Percentiles rank a stretch among this genome's conserved stretches.
These are phyloP conservation scores for Jimgerdemannia lactiflua DNA, from an alignment of 192 early-diverging fungal species.

Conservation along the genomic window DNA sequence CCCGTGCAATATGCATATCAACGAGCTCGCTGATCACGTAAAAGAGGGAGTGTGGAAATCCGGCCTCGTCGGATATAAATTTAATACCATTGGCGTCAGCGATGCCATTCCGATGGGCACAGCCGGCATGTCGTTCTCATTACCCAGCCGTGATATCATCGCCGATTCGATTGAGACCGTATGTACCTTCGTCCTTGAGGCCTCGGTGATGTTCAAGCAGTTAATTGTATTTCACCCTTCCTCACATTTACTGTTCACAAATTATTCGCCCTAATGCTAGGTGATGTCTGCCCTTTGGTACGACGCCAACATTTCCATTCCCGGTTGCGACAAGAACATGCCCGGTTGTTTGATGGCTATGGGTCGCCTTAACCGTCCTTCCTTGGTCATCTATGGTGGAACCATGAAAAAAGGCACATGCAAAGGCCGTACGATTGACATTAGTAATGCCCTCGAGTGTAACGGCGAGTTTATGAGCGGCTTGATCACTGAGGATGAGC, in stretches of 20 bases:
- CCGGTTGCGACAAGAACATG: slow-evolving; percentile 94
- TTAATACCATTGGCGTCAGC: slow-evolving; percentile 97
- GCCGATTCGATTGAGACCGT: slow-evolving; percentile 99
- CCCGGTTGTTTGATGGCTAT: slow-evolving; percentile 96
- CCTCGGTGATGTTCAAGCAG: background rate
- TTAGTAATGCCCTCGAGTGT: slow-evolving; percentile 93
- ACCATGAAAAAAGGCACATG: slow-evolving; percentile 83
- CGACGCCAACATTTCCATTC: slow-evolving; percentile 96
- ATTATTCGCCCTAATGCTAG: slow-evolving; percentile 27
- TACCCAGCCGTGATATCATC: slow-evolving; percentile 96
- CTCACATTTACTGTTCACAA: background rate
- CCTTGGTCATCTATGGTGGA: slow-evolving; percentile 97
- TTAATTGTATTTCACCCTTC: background rate
- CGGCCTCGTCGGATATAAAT: slow-evolving; percentile 89
- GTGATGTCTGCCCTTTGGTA: slow-evolving; percentile 97
- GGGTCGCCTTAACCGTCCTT: slow-evolving; percentile 92
- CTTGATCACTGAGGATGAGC: slow-evolving; percentile 86
- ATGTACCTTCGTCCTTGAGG: slow-evolving; percentile 12
- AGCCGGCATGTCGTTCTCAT: slow-evolving; percentile 90
- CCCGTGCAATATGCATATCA: slow-evolving; percentile 99
- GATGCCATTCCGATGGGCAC: slow-evolving; percentile 99
- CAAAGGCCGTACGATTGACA: slow-evolving; percentile 61
- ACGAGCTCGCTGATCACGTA: slow-evolving; percentile 81
- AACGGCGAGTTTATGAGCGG: slow-evolving; percentile 93
- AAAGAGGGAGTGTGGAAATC: slow-evolving; percentile 90